phyloP scores from a whole-genome alignment of 192 early-diverging fungal species.

The Chytriomyces confervae region DNA sequence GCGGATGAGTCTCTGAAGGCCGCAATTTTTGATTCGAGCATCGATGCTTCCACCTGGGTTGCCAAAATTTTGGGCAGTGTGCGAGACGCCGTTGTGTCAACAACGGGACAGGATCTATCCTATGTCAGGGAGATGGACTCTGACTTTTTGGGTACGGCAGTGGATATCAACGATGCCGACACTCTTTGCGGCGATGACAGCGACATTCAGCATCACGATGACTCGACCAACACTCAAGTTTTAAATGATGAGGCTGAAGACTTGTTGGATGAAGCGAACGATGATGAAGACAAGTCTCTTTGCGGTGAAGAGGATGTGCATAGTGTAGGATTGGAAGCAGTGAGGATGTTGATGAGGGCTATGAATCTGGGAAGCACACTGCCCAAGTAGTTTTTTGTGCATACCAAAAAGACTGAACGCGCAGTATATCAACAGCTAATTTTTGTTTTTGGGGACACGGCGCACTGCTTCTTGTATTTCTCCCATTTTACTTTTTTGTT shows the following conservation, averaged over 20 bases:
- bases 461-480: too few species aligned
- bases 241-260: not conserved
- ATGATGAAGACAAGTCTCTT: conserved; percentile 6
- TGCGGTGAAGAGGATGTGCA: conserved; percentile 6
- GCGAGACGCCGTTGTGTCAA: not conserved
- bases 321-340: not conserved
- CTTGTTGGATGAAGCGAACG: not conserved
- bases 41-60: too few species aligned
- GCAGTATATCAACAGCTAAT: too few species aligned
- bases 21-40: too few species aligned
- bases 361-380: not conserved
- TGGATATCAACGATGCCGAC: not conserved
- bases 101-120: too few species aligned
- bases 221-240: not conserved
- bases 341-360: conserved; percentile 11
- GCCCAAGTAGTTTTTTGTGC: too few species aligned
- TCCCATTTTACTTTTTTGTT: too few species aligned
- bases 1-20: not conserved
- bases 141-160: not conserved
- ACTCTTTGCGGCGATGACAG: not conserved
- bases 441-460: too few species aligned
- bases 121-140: not conserved
- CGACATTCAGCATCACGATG: too few species aligned
- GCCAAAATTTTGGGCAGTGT: too few species aligned
- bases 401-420: too few species aligned